These are phyloP conservation scores for Panicum hallii DNA, from an alignment of 202 grass and related monocot genomes.

Conservation along the genomic window DNA sequence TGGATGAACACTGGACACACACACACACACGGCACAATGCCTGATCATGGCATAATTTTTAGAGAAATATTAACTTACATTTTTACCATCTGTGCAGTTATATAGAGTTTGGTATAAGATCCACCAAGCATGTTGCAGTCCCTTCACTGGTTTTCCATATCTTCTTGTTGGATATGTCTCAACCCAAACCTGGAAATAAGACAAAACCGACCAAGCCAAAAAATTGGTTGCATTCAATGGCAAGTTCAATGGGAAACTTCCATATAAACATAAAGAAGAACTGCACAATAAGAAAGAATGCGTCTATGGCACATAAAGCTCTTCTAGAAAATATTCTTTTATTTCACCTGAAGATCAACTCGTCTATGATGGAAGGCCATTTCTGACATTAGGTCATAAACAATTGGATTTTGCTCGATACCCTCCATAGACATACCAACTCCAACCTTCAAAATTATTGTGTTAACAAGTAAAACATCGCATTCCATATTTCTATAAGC, in stretches of 20 bases:
- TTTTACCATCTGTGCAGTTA: slow-evolving; percentile 84
- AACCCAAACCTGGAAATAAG: slow-evolving; percentile 72
- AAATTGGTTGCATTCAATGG: slow-evolving; percentile 11
- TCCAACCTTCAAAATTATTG: slow-evolving; percentile 64
- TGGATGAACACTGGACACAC: slow-evolving; percentile 3
- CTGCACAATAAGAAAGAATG: not conserved
- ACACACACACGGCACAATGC: not conserved
- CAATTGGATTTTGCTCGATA: slow-evolving; percentile 83
- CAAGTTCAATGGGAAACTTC: not conserved
- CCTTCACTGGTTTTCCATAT: slow-evolving; percentile 72
- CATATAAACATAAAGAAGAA: slow-evolving; percentile 24
- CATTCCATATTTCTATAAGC: slow-evolving; percentile 27
- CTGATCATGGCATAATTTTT: slow-evolving; percentile 14
- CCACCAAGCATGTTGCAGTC: slow-evolving; percentile 77
- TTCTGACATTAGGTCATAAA: slow-evolving; percentile 91
- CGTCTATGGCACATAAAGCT: not conserved
- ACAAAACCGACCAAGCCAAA: slow-evolving; percentile 28
- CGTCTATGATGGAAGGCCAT: slow-evolving; percentile 73
- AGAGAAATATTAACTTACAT: slow-evolving; percentile 57
- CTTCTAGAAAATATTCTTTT: not conserved
- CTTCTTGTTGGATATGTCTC: slow-evolving; percentile 77
- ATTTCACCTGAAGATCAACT: slow-evolving; percentile 73
- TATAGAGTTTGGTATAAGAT: slow-evolving; percentile 83
- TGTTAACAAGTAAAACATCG: slow-evolving; percentile 33
- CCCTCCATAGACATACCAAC: slow-evolving; percentile 90